Conservation (phyloP, 108 stramenopile genomes). For the Cyclotella choctawhatcheeana region DNA sequence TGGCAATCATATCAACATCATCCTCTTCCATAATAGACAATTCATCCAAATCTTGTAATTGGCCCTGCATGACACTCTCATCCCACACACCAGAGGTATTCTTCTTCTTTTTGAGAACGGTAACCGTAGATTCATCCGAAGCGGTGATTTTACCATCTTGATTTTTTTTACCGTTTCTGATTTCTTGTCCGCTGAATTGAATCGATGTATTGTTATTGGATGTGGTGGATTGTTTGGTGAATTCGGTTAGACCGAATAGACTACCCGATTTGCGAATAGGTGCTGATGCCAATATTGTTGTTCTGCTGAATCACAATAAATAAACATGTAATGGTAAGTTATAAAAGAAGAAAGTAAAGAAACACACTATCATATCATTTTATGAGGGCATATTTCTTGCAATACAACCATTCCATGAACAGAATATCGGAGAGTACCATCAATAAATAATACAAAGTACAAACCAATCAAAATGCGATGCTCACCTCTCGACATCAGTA, state of each 20-base stretch:
- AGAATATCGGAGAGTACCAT: too few relatives aligned
- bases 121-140: not conserved
- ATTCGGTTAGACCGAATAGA: not conserved
- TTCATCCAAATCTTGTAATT: not conserved
- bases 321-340: too few relatives aligned
- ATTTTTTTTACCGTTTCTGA: not conserved
- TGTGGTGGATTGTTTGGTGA: not conserved
- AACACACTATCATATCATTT: too few relatives aligned
- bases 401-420: too few relatives aligned
- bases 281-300: too few relatives aligned
- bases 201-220: not conserved
- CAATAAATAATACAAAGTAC: too few relatives aligned
- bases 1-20: conserved; percentile 5
- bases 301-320: too few relatives aligned
- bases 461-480: too few relatives aligned
- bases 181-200: not conserved
- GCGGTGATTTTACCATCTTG: not conserved
- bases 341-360: too few relatives aligned
- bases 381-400: too few relatives aligned
- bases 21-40: not conserved
- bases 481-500: too few relatives aligned
- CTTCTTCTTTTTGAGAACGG: conserved; percentile 3
- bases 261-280: not conserved
- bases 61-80: too few relatives aligned
- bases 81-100: not conserved